Evolutionary conservation across 2,329 filamentous ascomycete species (phyloP).

Genomic region (Aschersonia sp.): DNA sequence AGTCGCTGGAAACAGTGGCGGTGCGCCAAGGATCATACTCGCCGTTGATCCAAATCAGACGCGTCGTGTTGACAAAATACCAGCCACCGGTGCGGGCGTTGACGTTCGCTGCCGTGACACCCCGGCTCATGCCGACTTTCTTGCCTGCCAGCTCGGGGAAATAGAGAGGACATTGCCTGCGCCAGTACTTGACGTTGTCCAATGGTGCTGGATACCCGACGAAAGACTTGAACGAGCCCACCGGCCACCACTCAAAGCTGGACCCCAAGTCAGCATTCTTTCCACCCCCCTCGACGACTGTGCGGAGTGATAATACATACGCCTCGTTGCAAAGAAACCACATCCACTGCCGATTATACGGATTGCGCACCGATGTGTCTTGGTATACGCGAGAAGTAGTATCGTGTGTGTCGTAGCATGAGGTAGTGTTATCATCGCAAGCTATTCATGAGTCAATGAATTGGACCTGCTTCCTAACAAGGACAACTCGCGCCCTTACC

Average conservation of each 20-base stretch:
- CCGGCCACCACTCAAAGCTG: slow-evolving; percentile 10
- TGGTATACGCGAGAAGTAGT: slow-evolving; percentile 25
- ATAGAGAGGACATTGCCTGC: slow-evolving; percentile 37
- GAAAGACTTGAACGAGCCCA: slow-evolving; percentile 10
- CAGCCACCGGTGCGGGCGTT: slow-evolving; percentile 43
- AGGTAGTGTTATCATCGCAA: background rate
- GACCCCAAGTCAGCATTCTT: background rate
- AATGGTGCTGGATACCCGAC: slow-evolving; percentile 35
- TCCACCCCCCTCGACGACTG: background rate
- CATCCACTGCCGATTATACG: slow-evolving; percentile 30
- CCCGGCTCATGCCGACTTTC: slow-evolving; percentile 10
- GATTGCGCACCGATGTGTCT: slow-evolving; percentile 27
- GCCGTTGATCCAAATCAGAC: slow-evolving; percentile 43
- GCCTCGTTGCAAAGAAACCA: slow-evolving; percentile 52
- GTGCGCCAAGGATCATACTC: slow-evolving; percentile 46
- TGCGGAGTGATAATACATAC: slow-evolving; percentile 9
- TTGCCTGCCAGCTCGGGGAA: slow-evolving; percentile 37
- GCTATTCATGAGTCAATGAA: background rate
- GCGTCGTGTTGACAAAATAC: slow-evolving; percentile 31
- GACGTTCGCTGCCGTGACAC: slow-evolving; percentile 16
- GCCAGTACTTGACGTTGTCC: slow-evolving; percentile 34
- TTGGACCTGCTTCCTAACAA: background rate
- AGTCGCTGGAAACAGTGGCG: slow-evolving; percentile 33
- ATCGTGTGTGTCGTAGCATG: slow-evolving; percentile 4
- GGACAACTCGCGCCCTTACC: slow-evolving; percentile 20